Base-by-base conservation (phyloP, 2,329 filamentous ascomycete genomes). In the Fusarium albosuccineum region DNA sequence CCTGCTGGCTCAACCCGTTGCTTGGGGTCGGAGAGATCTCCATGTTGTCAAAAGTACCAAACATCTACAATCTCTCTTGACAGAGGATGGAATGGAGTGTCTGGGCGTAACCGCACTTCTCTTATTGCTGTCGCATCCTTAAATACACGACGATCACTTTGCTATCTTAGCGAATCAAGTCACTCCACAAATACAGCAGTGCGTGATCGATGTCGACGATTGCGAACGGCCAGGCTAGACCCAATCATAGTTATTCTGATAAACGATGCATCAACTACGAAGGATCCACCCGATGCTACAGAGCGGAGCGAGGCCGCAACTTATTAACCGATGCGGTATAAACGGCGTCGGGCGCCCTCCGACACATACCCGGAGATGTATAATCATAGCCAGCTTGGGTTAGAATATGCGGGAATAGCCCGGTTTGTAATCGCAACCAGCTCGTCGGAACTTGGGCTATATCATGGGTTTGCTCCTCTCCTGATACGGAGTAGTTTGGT, bases 131-230 rank as follows among this genome's bases (percentile, higher is more conserved):
- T 33, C 30, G 34, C 36, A 37, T 29, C 40, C 22, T 58, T 58
- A 52, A 52, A 29, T 49, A 39, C 17, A 16, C 1, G 33, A 26
- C 6, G 11, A 22, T 46, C 16, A 30, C 14, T 56, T 22, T n/a
- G 14, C 40, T 30, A 44, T 54, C 41, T 58, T 40, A 9, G 37
- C 30, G 10, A 27, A 34, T 48, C 27, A 22, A 40, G 9, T 22
- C 53, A 56, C 53, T 42, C 53, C 53, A 56, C 53, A 11, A 9
- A 40, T 17, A 41, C 34, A 26, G 0, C 4, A 52, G 16, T 51
- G 42, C 55, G 55, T 57, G 55, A 42, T 57, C 40, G 55, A 42
- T 34, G 17, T 52, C 14, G 39, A 51, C 27, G 17, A 57, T 57
- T 39, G 55, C 55, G 55, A 57, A 50, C 9, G 11, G 11, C 26